These are phyloP conservation scores for Cryptosporidium viatorum DNA, from an alignment of 169 alveolate species.

Conservation along the genomic window DNA sequence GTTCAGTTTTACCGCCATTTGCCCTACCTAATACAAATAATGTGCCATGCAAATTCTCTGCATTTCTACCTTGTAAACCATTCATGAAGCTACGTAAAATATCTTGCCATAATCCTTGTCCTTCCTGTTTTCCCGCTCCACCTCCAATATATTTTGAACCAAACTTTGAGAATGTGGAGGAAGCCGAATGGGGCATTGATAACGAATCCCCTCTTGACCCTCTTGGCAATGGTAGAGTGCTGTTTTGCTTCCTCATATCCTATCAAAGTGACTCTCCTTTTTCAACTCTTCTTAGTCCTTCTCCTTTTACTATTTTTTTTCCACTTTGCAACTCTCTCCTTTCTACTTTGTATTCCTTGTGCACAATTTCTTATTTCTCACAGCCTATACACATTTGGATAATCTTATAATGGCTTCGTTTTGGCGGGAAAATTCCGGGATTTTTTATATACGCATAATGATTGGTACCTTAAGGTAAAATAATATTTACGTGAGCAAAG, in stretches of 20 bases:
- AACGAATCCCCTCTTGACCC: slow-evolving; percentile 62
- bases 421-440: slow-evolving; percentile 23
- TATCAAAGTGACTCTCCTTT: not conserved
- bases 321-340: not conserved
- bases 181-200: slow-evolving; percentile 32
- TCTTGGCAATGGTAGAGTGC: slow-evolving; percentile 38
- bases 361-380: not conserved
- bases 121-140: slow-evolving; percentile 29
- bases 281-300: not conserved
- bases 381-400: not conserved
- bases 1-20: slow-evolving; percentile 30
- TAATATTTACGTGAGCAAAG: not conserved
- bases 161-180: slow-evolving; percentile 35
- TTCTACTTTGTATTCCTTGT: not conserved
- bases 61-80: not conserved
- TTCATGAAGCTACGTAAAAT: slow-evolving; percentile 18
- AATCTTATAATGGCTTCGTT: slow-evolving; percentile 13
- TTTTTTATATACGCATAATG: slow-evolving; percentile 26
- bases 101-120: slow-evolving; percentile 62
- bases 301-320: not conserved
- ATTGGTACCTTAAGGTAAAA: slow-evolving; percentile 19
- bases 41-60: slow-evolving; percentile 59
- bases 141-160: slow-evolving; percentile 43
- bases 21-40: slow-evolving; percentile 61
- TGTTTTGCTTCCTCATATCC: slow-evolving; percentile 69